These are phyloP conservation scores for Stromatinia cepivora DNA, from an alignment of 2,329 filamentous ascomycete genomes.

Conservation along the genomic window DNA sequence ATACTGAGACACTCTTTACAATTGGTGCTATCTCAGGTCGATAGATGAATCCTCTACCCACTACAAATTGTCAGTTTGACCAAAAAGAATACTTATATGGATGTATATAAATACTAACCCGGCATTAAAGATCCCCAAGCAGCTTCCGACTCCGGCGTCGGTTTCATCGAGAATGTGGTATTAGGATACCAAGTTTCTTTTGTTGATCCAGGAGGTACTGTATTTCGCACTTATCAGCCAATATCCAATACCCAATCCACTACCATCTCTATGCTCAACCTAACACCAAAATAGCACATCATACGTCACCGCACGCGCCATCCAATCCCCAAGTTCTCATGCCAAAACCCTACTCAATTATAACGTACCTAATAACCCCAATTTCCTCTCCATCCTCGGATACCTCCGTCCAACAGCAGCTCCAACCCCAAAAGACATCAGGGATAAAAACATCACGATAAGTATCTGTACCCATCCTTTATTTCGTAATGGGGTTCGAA, in stretches of 20 bases:
- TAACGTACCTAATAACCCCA: background rate
- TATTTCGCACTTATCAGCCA: background rate
- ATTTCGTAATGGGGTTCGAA: background rate
- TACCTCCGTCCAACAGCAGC: background rate
- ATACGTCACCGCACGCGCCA: background rate
- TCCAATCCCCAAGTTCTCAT: background rate
- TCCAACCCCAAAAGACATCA: background rate
- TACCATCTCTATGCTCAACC: background rate
- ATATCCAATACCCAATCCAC: background rate
- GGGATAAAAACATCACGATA: background rate
- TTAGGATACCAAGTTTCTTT: slow-evolving; percentile 24
- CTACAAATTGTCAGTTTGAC: background rate
- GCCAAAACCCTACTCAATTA: background rate
- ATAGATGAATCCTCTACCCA: slow-evolving; percentile 16
- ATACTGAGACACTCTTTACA: slow-evolving; percentile 21
- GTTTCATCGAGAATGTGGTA: slow-evolving; percentile 17
- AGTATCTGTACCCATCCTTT: slow-evolving; percentile 10
- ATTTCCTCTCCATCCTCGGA: background rate
- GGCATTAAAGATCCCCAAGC: slow-evolving; percentile 22
- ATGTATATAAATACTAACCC: background rate
- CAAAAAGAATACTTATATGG: too few species aligned
- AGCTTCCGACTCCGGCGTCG: slow-evolving; percentile 19
- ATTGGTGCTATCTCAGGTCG: slow-evolving; percentile 10
- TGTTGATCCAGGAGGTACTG: slow-evolving; percentile 15
- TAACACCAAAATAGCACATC: background rate